Conservation (phyloP, 2,329 filamentous ascomycete genomes). For the Colletotrichum sp. region DNA sequence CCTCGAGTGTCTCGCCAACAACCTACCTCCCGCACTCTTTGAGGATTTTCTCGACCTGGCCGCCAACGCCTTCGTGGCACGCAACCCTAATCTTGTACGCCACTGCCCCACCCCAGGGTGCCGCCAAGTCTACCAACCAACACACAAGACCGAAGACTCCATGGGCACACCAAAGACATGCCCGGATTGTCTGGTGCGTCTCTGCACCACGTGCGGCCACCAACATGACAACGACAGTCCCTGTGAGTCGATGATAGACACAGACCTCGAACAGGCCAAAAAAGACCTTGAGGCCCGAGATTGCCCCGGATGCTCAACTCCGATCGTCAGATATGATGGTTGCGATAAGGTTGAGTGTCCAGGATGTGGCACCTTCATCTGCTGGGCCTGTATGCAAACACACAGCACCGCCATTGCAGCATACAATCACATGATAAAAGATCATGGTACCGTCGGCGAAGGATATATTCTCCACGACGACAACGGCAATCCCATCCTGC, state of each 20-base stretch:
- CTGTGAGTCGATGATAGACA: not conserved
- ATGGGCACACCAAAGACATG: slow-evolving; percentile 32
- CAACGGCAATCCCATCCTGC: not conserved
- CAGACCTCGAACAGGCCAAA: not conserved
- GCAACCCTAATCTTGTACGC: not conserved
- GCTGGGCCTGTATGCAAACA: rapidly evolving
- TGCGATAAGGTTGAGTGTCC: not conserved
- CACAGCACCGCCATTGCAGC: not conserved
- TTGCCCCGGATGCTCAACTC: not conserved
- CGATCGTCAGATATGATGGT: not conserved
- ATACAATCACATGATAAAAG: not conserved
- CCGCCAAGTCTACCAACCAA: not conserved
- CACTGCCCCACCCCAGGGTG: not conserved
- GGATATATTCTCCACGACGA: not conserved
- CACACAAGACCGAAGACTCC: too few relatives aligned
- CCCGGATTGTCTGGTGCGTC: slow-evolving; percentile 35
- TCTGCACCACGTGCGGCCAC: slow-evolving; percentile 39
- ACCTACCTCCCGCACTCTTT: not conserved
- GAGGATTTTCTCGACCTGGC: not conserved
- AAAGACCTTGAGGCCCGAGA: not conserved
- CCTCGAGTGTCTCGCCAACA: not conserved
- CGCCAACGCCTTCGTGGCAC: not conserved
- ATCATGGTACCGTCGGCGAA: not conserved
- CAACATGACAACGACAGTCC: slow-evolving; percentile 30
- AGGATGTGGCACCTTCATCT: not conserved